Conservation (phyloP, 2,329 filamentous ascomycete species). For the Tolypocladium pustulatum region DNA sequence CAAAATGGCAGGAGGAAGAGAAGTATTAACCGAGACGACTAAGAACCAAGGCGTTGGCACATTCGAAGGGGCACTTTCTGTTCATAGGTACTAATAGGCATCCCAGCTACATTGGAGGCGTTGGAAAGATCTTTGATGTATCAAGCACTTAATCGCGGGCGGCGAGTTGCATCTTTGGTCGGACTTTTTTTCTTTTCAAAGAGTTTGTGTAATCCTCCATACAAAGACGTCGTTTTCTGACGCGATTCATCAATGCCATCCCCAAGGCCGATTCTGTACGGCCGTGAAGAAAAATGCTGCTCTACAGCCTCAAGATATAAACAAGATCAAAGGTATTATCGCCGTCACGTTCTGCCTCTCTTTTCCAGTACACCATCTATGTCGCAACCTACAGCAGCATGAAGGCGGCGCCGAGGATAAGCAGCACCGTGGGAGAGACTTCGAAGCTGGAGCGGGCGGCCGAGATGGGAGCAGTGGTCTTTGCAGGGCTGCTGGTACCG, state of each 20-base stretch:
- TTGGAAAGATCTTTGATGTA: neutral
- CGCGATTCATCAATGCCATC: neutral
- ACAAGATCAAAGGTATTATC: neutral
- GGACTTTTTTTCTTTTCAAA: neutral
- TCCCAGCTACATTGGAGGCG: neutral
- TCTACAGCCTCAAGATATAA: neutral
- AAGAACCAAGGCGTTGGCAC: neutral
- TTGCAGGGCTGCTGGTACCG: conserved; percentile 1
- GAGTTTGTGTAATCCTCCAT: neutral
- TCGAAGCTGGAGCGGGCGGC: conserved; percentile 19
- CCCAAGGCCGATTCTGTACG: neutral
- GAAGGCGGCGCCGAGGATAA: conserved; percentile 31
- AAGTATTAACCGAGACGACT: conserved; percentile 18
- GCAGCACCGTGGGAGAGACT: conserved; percentile 30
- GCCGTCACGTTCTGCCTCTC: neutral
- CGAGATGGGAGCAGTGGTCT: conserved; percentile 8
- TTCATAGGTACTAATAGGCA: too few species aligned
- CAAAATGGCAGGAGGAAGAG: conserved; percentile 44
- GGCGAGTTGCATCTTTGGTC: neutral
- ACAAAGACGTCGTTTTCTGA: neutral
- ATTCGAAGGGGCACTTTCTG: neutral
- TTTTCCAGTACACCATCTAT: neutral
- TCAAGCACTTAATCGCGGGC: neutral
- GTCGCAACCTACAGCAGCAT: conserved; percentile 23
- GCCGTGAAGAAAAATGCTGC: neutral